A percentile compares a stretch with the other conserved stretches of the same genome.
phyloP scores from a whole-genome alignment of 441 rosid species.

The Populus hybrid region DNA sequence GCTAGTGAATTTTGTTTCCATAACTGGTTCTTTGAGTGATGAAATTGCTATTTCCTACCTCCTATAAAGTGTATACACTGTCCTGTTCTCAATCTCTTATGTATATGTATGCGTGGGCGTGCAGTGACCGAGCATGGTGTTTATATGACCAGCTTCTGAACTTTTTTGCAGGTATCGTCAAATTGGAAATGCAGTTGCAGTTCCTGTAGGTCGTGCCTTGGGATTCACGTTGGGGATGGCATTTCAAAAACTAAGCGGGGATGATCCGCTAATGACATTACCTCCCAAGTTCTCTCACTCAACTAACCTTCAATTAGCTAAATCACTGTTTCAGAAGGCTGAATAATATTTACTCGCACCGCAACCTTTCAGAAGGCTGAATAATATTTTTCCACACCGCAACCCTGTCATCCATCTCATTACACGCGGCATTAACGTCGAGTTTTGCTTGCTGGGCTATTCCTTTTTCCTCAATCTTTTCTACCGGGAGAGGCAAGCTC shows the following conservation, averaged over 20 bases:
- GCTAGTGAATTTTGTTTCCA: background rate
- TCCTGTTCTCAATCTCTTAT: too few relatives aligned
- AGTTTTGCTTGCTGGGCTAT: background rate
- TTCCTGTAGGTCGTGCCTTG: constrained; percentile 78
- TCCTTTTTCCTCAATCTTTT: background rate
- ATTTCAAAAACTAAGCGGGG: constrained; percentile 34
- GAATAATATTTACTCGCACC: background rate
- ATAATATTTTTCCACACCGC: background rate
- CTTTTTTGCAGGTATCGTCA: constrained; percentile 65
- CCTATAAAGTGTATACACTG: background rate
- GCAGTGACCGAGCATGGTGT: background rate
- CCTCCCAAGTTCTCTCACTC: constrained; percentile 77
- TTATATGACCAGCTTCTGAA: background rate
- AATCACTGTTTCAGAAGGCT: constrained; percentile 20
- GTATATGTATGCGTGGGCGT: background rate
- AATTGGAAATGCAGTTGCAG: constrained; percentile 87
- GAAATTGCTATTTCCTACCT: background rate
- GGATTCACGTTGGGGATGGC: constrained; percentile 82
- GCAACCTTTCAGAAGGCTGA: constrained; percentile 8
- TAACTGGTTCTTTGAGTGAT: background rate
- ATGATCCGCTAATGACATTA: constrained; percentile 57
- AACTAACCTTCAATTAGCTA: constrained; percentile 41
- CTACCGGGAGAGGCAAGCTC: background rate
- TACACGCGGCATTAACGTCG: background rate
- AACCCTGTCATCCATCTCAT: background rate